Conservation (phyloP, 805 yeast species). For the Lachancea mirantina region DNA sequence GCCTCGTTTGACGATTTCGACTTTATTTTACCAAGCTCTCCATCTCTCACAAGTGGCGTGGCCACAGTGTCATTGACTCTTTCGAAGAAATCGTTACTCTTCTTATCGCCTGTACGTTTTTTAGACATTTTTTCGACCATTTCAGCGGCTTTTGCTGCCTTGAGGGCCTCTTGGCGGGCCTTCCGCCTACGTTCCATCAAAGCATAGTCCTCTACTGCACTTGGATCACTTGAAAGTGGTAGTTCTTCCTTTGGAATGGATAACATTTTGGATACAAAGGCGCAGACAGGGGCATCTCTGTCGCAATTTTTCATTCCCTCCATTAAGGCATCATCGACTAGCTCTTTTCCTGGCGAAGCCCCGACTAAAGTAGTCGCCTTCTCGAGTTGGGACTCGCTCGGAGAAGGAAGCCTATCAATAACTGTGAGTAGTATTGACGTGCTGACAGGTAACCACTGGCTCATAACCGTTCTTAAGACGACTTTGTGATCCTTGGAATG, state of each 20-base stretch:
- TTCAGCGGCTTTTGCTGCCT: constrained; percentile 54
- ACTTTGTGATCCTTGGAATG: constrained; percentile 68
- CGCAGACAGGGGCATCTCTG: constrained; percentile 54
- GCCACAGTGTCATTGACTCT: constrained; percentile 24
- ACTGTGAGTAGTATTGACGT: constrained; percentile 79
- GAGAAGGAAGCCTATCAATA: constrained; percentile 80
- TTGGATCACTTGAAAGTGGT: constrained; percentile 45
- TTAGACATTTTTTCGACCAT: constrained; percentile 26
- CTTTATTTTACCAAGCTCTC: constrained; percentile 2
- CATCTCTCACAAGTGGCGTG: constrained; percentile 19
- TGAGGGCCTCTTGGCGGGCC: constrained; percentile 61
- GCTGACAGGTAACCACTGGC: constrained; percentile 93
- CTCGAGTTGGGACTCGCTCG: constrained; percentile 61
- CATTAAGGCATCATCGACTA: constrained; percentile 42
- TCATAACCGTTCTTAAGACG: constrained; percentile 59
- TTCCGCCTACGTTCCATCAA: constrained; percentile 52
- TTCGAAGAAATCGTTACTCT: constrained; percentile 15
- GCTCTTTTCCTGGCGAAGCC: constrained; percentile 42
- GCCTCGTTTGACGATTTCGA: constrained; percentile 12
- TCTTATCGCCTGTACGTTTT: constrained; percentile 10
- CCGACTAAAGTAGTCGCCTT: constrained; percentile 64
- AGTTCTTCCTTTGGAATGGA: constrained; percentile 78
- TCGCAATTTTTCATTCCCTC: constrained; percentile 62
- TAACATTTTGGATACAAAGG: constrained; percentile 83
- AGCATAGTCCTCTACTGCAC: constrained; percentile 47